Evolutionary conservation across 2,329 filamentous ascomycete species (phyloP).

Genomic region (Fusarium secorum): DNA sequence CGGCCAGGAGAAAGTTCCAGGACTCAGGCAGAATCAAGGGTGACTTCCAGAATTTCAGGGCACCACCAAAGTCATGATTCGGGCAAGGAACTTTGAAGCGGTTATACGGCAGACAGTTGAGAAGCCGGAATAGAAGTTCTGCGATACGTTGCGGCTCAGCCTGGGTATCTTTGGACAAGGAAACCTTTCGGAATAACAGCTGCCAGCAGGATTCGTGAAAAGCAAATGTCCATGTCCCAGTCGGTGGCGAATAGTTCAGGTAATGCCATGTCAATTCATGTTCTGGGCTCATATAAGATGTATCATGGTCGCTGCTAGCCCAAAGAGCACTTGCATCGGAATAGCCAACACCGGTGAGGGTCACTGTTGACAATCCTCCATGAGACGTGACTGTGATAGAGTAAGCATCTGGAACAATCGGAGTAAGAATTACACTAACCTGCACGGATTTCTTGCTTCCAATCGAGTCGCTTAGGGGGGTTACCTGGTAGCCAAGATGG

Average conservation of each 20-base stretch:
- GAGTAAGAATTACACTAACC: neutral
- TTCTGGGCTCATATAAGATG: neutral
- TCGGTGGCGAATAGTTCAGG: too few relatives aligned
- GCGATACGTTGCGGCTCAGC: neutral
- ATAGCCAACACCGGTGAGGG: neutral
- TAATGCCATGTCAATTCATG: neutral
- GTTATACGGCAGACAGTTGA: neutral
- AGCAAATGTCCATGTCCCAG: neutral
- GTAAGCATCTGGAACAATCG: fast-evolving
- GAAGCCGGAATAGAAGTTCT: neutral
- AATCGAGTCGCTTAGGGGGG: neutral
- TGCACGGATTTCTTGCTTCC: neutral
- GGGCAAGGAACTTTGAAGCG: neutral
- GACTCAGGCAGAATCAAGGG: neutral
- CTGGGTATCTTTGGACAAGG: neutral
- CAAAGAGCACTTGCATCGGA: fast-evolving
- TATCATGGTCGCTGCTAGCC: neutral
- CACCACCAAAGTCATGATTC: neutral
- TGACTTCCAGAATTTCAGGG: neutral
- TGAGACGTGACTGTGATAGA: fast-evolving
- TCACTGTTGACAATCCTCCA: neutral
- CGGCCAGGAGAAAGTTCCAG: neutral
- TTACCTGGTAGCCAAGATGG: neutral
- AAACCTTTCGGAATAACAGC: neutral
- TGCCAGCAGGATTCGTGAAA: neutral